Evolutionary conservation across 139 green algal genomes (phyloP).

Genomic region (Parachlorella kessleri): DNA sequence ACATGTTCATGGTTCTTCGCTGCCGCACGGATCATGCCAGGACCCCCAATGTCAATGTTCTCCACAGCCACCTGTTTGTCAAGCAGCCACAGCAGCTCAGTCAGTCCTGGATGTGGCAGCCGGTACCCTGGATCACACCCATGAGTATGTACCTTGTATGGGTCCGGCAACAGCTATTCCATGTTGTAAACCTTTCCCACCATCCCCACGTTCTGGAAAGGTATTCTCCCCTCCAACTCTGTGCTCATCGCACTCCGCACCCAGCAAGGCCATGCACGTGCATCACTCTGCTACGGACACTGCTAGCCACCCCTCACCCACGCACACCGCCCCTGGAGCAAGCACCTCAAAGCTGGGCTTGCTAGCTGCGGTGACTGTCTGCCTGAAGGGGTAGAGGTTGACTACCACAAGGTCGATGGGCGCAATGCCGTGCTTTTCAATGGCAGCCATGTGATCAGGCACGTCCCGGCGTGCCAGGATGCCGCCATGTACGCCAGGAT

Average conservation of each 20-base stretch:
- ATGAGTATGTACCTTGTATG: background rate
- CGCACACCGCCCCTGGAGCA: too few relatives aligned
- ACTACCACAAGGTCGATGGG: constrained; percentile 97
- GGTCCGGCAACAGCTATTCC: too few relatives aligned
- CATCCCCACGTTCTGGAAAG: too few relatives aligned
- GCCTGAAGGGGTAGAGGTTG: constrained; percentile 98
- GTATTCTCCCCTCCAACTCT: too few relatives aligned
- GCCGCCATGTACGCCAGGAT: constrained; percentile 96
- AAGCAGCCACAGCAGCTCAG: background rate
- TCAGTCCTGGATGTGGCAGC: background rate
- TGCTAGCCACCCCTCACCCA: too few relatives aligned
- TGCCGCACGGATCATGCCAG: constrained; percentile 96
- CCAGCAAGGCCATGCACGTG: too few relatives aligned
- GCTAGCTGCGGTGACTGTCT: constrained; percentile 80
- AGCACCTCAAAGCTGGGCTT: constrained; percentile 78
- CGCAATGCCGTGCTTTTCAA: constrained; percentile 83
- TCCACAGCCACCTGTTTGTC: constrained; percentile 76
- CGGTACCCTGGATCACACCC: background rate
- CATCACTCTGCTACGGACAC: too few relatives aligned
- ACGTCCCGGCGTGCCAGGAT: constrained; percentile 92
- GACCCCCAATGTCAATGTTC: constrained; percentile 99
- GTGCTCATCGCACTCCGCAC: too few relatives aligned
- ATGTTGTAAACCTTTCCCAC: too few relatives aligned
- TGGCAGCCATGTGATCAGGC: constrained; percentile 82
- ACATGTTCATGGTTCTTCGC: constrained; percentile 92